Evolutionary conservation across 345 rosid genomes (phyloP).

Genomic region (Salix arbutifolia): DNA sequence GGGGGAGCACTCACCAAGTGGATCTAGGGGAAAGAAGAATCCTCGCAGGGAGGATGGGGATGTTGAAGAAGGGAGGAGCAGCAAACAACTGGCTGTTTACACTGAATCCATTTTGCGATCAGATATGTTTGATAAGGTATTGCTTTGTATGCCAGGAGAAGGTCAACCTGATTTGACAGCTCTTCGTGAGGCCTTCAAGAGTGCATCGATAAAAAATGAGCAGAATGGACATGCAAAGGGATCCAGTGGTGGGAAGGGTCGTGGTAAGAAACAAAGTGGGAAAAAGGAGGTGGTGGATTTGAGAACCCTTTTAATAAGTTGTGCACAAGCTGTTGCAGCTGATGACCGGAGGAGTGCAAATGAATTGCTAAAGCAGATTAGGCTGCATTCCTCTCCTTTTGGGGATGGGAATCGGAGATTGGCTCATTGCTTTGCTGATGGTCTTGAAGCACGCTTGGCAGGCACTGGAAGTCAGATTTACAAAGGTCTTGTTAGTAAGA

Average conservation of each 20-base stretch:
- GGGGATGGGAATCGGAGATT: constrained; percentile 22
- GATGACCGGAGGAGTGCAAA: constrained; percentile 17
- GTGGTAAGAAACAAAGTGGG: constrained; percentile 20
- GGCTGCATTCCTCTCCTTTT: constrained; percentile 17
- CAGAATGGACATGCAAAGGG: constrained; percentile 26
- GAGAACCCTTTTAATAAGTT: constrained; percentile 24
- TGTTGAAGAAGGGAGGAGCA: constrained; percentile 65
- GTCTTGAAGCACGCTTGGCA: constrained; percentile 33
- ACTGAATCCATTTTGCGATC: constrained; percentile 53
- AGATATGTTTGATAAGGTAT: constrained; percentile 60
- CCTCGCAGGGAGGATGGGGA: constrained; percentile 39
- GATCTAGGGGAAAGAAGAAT: constrained; percentile 50
- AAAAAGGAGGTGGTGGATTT: constrained; percentile 24
- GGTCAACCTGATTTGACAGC: constrained; percentile 30
- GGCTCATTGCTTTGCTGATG: constrained; percentile 22
- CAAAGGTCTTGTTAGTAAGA: constrained; percentile 17
- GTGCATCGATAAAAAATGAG: constrained; percentile 38
- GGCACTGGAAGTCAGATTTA: constrained; percentile 30
- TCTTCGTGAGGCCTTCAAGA: constrained; percentile 56
- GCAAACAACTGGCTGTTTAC: constrained; percentile 64
- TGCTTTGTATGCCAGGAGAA: constrained; percentile 44
- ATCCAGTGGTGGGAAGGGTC: constrained; percentile 10
- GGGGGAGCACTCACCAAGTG: constrained; percentile 16
- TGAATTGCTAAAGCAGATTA: constrained; percentile 19
- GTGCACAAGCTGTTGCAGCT: constrained; percentile 32